Percentiles rank a stretch among this genome's conserved stretches.
Conservation (phyloP, 169 alveolate species). For the Eimeria sp. region DNA sequence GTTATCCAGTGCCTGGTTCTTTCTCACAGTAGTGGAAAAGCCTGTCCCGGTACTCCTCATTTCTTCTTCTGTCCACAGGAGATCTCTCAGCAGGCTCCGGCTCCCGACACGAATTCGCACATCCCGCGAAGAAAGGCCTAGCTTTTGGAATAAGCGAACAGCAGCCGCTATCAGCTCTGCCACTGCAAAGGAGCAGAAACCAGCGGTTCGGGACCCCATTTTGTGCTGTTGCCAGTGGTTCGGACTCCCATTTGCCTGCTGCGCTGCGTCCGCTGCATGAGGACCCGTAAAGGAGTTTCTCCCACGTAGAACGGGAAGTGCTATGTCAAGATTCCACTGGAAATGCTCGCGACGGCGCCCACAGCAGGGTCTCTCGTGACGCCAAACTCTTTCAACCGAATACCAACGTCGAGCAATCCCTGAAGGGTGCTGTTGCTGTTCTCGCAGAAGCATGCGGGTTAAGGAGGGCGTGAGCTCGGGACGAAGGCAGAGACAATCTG, state of each 20-base stretch:
- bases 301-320: constrained; percentile 26
- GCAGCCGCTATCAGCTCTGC: constrained; percentile 86
- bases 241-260: background rate
- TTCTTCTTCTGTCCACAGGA: constrained; percentile 56
- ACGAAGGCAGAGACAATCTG: constrained; percentile 81
- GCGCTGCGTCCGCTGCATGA: background rate
- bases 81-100: constrained; percentile 73
- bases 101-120: constrained; percentile 84
- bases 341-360: constrained; percentile 89
- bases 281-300: background rate
- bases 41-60: background rate
- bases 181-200: constrained; percentile 39
- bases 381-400: constrained; percentile 83
- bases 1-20: background rate
- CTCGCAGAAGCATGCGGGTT: constrained; percentile 83
- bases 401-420: constrained; percentile 82
- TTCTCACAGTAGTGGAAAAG: background rate
- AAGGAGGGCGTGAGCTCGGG: constrained; percentile 87
- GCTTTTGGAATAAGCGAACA: constrained; percentile 72
- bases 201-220: background rate
- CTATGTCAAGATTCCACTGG: constrained; percentile 90
- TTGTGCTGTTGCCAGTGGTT: background rate
- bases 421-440: constrained; percentile 32
- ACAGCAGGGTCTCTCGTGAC: constrained; percentile 85
- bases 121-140: constrained; percentile 79